A percentile compares a stretch with the other conserved stretches of the same genome.
Conservation (phyloP, 495 filamentous ascomycete species). For the Xylaria flabelliformis region DNA sequence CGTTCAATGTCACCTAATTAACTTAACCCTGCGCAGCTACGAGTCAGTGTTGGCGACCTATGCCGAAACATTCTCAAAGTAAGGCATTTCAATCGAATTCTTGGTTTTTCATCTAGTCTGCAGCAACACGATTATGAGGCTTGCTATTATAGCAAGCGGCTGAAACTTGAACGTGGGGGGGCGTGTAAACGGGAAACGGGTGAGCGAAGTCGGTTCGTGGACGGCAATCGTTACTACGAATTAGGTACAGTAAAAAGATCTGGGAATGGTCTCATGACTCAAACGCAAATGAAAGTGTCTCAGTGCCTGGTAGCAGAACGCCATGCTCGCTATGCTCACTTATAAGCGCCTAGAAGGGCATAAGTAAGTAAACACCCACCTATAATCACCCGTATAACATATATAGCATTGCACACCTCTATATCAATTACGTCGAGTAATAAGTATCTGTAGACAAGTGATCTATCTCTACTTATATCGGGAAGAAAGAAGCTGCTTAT, state of each 20-base stretch:
- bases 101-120: neutral
- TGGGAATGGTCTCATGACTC: neutral
- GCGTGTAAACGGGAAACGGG: neutral
- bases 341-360: neutral
- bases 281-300: neutral
- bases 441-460: neutral
- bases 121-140: neutral
- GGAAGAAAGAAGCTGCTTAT: slow-evolving; percentile 16
- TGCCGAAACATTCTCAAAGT: neutral
- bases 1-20: slow-evolving; percentile 3
- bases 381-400: neutral
- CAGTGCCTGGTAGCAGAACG: neutral
- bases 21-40: neutral
- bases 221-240: neutral
- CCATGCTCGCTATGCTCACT: neutral
- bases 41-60: neutral
- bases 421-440: neutral
- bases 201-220: neutral
- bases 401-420: neutral
- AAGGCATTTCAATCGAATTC: neutral
- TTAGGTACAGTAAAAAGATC: neutral
- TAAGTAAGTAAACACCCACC: too few relatives aligned
- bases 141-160: neutral
- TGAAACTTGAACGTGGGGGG: slow-evolving; percentile 10
- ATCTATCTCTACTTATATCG: slow-evolving; percentile 18